phyloP scores from a whole-genome alignment of 257 asterid species.

The Ocimum tenuiflorum region DNA sequence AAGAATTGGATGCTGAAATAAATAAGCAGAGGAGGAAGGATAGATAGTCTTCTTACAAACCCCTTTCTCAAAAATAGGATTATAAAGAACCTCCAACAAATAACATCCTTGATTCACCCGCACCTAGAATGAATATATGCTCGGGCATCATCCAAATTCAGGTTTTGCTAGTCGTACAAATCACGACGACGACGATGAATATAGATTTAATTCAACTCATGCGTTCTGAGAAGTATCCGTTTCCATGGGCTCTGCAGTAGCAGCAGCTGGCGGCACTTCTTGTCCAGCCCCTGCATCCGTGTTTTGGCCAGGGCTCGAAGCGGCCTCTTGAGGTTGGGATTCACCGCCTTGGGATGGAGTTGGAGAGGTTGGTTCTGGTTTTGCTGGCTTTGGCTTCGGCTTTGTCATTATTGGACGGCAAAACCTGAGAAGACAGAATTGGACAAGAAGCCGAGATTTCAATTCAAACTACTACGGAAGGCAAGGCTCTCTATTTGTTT shows the following conservation, averaged over 20 bases:
- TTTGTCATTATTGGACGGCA: conserved; percentile 83
- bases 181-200: too few species aligned
- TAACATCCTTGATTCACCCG: not conserved
- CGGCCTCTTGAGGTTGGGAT: conserved; percentile 38
- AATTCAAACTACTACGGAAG: too few species aligned
- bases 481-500: too few species aligned
- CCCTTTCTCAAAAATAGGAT: conserved; percentile 26
- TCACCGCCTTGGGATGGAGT: conserved; percentile 51
- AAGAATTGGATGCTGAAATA: too few species aligned
- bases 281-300: conserved; percentile 24
- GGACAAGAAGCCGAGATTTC: too few species aligned
- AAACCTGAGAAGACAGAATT: too few species aligned
- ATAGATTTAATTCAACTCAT: too few species aligned
- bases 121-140: not conserved
- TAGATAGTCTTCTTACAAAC: conserved; percentile 23
- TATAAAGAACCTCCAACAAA: conserved; percentile 19
- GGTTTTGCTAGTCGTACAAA: conserved; percentile 10
- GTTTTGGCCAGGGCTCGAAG: conserved; percentile 25
- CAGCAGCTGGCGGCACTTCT: conserved; percentile 34
- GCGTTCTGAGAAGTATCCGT: conserved; percentile 36
- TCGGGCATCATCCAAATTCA: too few species aligned
- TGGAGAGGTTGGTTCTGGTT: conserved; percentile 60
- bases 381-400: conserved; percentile 80
- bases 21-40: not conserved
- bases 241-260: conserved; percentile 74